Evolutionary conservation across 805 yeast species (phyloP).

Genomic region (Candida andamanensis): DNA sequence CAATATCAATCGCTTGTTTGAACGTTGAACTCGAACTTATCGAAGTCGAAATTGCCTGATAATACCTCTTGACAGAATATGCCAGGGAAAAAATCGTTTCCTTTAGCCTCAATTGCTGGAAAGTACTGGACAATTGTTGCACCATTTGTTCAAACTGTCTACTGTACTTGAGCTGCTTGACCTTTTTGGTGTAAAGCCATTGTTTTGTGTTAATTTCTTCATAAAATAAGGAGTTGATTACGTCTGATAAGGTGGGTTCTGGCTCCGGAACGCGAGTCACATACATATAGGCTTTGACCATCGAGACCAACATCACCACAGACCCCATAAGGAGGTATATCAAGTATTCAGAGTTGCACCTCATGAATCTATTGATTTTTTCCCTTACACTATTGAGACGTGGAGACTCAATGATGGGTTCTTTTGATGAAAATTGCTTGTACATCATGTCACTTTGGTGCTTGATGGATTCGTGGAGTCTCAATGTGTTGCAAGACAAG

Average conservation of each 20-base stretch:
- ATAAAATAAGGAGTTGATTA: neutral
- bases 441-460: slow-evolving; percentile 17
- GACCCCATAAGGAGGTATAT: slow-evolving; percentile 5
- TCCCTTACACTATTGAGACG: too few species aligned
- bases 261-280: neutral
- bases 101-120: too few species aligned
- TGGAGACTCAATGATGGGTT: neutral
- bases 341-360: slow-evolving; percentile 8
- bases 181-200: neutral
- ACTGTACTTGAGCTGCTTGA: neutral
- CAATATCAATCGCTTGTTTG: too few species aligned
- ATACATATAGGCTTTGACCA: neutral
- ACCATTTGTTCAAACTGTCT: too few species aligned
- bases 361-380: neutral
- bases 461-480: slow-evolving; percentile 19
- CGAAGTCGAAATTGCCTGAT: too few species aligned
- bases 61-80: too few species aligned
- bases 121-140: too few species aligned
- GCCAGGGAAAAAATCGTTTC: too few species aligned
- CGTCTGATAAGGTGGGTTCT: neutral
- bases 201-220: neutral
- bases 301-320: neutral
- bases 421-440: slow-evolving; percentile 3
- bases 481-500: slow-evolving; percentile 10
- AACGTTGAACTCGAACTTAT: too few species aligned